A percentile compares a stretch with the other conserved stretches of the same genome.
phyloP scores from a whole-genome alignment of 2,329 filamentous ascomycete genomes.

The Microcera coccophila region DNA sequence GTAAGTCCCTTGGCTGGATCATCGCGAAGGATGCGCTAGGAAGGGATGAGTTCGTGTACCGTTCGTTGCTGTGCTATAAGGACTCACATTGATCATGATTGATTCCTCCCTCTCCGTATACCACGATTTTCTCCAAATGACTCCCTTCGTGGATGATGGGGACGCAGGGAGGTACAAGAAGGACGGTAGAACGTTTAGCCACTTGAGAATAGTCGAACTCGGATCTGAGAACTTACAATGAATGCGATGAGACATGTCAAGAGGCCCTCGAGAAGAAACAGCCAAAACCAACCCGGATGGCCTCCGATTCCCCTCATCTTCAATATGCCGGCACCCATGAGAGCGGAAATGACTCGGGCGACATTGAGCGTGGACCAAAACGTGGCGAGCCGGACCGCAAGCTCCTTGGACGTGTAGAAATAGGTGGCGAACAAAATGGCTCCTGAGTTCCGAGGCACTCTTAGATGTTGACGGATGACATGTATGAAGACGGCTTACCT shows the following conservation, averaged over 20 bases:
- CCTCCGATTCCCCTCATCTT: slow-evolving; percentile 48
- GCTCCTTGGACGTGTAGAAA: slow-evolving; percentile 66
- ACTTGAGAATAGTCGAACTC: background rate
- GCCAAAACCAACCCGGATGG: slow-evolving; percentile 54
- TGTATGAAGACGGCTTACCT: no score
- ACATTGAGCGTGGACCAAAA: slow-evolving; percentile 60
- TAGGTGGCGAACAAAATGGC: slow-evolving; percentile 65
- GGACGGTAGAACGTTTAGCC: slow-evolving; percentile 28
- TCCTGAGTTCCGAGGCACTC: no score
- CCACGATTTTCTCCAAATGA: slow-evolving; percentile 61
- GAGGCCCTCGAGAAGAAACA: slow-evolving; percentile 41
- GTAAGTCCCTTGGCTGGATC: slow-evolving; percentile 53
- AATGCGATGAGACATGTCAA: slow-evolving; percentile 51
- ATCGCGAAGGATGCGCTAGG: slow-evolving; percentile 44
- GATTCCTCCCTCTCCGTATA: slow-evolving; percentile 64
- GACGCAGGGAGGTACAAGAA: slow-evolving; percentile 60
- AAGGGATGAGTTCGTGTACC: background rate
- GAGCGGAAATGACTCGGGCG: slow-evolving; percentile 44
- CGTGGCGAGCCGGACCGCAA: slow-evolving; percentile 62
- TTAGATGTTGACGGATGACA: no score
- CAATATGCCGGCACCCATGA: slow-evolving; percentile 44
- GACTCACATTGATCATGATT: slow-evolving; percentile 58
- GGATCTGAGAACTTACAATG: slow-evolving; percentile 19
- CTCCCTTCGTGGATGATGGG: slow-evolving; percentile 60
- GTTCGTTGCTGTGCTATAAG: no score